A percentile compares a stretch with the other conserved stretches of the same genome.
These are phyloP conservation scores for Silene coronaria DNA, from an alignment of 179 eudicot genomes.

Conservation along the genomic window DNA sequence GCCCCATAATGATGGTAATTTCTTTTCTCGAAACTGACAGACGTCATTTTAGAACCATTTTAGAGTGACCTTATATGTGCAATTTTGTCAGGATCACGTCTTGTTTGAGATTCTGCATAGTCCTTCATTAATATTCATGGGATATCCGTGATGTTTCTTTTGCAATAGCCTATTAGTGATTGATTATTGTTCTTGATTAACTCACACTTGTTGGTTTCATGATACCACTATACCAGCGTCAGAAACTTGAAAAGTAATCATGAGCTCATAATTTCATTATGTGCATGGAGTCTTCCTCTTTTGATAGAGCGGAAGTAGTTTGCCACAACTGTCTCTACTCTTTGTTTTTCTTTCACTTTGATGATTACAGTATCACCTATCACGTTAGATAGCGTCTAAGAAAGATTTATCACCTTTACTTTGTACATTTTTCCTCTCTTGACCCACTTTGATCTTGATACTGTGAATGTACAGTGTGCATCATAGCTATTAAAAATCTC, in stretches of 20 bases:
- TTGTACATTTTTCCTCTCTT: neutral
- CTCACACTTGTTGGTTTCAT: neutral
- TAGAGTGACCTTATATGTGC: neutral
- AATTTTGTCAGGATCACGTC: neutral
- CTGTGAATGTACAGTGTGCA: neutral
- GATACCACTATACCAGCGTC: neutral
- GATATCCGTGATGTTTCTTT: neutral
- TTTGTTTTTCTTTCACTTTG: neutral
- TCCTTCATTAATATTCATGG: neutral
- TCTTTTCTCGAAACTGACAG: conserved; percentile 8
- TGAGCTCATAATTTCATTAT: too few relatives aligned
- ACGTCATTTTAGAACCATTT: conserved; percentile 1
- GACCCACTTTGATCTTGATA: neutral
- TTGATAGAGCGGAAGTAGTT: neutral
- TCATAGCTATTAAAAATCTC: neutral
- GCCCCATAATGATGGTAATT: conserved; percentile 71
- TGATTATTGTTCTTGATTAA: neutral
- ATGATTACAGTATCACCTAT: neutral
- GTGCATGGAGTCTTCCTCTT: neutral
- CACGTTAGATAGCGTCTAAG: neutral
- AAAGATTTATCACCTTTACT: neutral
- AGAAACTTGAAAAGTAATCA: neutral
- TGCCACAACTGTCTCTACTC: neutral
- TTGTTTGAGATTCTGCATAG: neutral
- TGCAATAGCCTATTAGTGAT: neutral